These are phyloP conservation scores for Picea glauca DNA, from an alignment of 75 land plant species.

Conservation along the genomic window DNA sequence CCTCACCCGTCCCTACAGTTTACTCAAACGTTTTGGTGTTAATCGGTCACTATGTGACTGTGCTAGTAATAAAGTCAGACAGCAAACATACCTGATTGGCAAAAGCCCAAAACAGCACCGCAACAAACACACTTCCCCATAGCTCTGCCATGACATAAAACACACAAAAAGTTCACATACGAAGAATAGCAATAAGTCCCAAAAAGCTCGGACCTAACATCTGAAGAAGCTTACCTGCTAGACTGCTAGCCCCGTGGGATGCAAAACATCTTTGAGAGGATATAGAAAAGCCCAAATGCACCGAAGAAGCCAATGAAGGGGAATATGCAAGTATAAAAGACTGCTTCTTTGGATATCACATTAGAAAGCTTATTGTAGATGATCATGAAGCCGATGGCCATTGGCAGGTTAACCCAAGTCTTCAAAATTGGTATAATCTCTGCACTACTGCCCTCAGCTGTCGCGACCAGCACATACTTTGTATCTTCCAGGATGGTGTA, in stretches of 20 bases:
- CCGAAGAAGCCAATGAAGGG: conserved; percentile 41
- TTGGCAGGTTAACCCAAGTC: conserved; percentile 55
- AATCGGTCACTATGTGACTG: too few species aligned
- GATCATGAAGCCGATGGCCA: conserved; percentile 55
- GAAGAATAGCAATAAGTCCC: conserved; percentile 42
- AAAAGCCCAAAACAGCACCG: conserved; percentile 29
- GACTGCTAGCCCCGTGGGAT: conserved; percentile 19
- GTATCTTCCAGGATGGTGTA: conserved; percentile 44
- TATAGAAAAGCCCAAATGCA: conserved; percentile 32
- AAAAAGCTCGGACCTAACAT: conserved; percentile 32
- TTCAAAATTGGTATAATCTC: conserved; percentile 48
- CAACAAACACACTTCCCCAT: conserved; percentile 50
- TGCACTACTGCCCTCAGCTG: conserved; percentile 50
- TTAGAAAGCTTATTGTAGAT: conserved; percentile 50
- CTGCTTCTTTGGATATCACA: conserved; percentile 38
- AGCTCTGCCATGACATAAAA: conserved; percentile 60
- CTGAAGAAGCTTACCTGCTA: conserved; percentile 28
- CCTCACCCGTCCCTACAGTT: too few species aligned
- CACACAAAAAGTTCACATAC: conserved; percentile 44
- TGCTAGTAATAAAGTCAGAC: too few species aligned
- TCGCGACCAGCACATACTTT: conserved; percentile 53
- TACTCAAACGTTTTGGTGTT: too few species aligned
- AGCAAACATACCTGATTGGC: too few species aligned
- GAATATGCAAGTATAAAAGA: conserved; percentile 39
- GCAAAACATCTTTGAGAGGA: conserved; percentile 29